Conservation (phyloP, 768 basidiomycete species). For the Tulasnella sp. region DNA sequence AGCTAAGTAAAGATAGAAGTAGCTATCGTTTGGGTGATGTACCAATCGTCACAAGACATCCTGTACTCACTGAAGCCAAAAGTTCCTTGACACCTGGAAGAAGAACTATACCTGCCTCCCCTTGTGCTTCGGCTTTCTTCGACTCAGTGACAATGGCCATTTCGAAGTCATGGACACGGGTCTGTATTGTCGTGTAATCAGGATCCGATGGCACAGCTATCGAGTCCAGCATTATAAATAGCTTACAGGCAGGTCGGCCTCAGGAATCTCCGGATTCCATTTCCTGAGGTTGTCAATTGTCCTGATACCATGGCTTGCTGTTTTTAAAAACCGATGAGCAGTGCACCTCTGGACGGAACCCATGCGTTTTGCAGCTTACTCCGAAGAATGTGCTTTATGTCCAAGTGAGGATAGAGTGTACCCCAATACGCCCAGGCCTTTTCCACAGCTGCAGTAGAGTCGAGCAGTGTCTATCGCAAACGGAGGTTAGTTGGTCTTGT, state of each 20-base stretch:
- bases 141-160: constrained; percentile 47
- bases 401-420: constrained; percentile 36
- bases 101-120: constrained; percentile 30
- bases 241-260: not conserved
- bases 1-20: constrained; percentile 3
- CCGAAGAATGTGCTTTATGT: constrained; percentile 26
- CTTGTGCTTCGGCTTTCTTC: not conserved
- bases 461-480: constrained; percentile 44
- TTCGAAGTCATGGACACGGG: constrained; percentile 69
- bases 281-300: constrained; percentile 61
- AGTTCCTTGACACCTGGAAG: constrained; percentile 57
- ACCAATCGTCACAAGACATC: too few relatives aligned
- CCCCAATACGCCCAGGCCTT: constrained; percentile 67
- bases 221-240: not conserved
- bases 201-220: not conserved
- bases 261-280: constrained; percentile 12
- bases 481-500: not conserved
- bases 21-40: not conserved
- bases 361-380: constrained; percentile 22
- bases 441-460: constrained; percentile 70
- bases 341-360: too few relatives aligned
- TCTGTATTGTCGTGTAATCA: constrained; percentile 28
- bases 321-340: not conserved
- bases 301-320: constrained; percentile 65
- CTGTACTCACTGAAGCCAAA: constrained; percentile 31